A percentile compares a stretch with the other conserved stretches of the same genome.
phyloP scores from a whole-genome alignment of 2,329 filamentous ascomycete species.

The Phialemoniopsis sp. region DNA sequence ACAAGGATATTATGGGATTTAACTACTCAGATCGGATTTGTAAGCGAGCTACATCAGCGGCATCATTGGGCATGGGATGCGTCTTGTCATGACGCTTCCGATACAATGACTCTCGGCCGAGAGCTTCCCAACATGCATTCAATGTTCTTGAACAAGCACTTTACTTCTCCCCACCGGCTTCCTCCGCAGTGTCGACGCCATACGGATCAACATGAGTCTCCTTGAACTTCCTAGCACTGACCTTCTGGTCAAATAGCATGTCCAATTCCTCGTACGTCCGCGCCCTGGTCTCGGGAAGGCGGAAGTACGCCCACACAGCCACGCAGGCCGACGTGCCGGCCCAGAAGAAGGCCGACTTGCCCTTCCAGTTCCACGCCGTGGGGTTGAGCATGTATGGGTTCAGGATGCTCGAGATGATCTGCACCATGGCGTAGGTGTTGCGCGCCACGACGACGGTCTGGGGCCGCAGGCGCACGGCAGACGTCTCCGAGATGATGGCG shows the following conservation, averaged over 20 bases:
- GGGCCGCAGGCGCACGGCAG: conserved; percentile 37
- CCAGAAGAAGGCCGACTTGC: conserved; percentile 39
- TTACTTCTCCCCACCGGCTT: too few relatives aligned
- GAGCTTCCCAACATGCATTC: too few relatives aligned
- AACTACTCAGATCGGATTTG: too few relatives aligned
- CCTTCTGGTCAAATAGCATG: background rate
- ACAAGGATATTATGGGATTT: too few relatives aligned
- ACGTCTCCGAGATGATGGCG: conserved; percentile 42
- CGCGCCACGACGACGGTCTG: conserved; percentile 40
- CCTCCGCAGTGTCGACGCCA: too few relatives aligned
- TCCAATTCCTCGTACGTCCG: conserved; percentile 6
- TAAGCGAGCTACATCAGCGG: too few relatives aligned
- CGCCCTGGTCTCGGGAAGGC: conserved; percentile 1
- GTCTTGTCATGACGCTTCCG: too few relatives aligned
- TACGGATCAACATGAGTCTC: too few relatives aligned
- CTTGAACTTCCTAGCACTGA: conserved; percentile 1
- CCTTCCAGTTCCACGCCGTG: conserved; percentile 27
- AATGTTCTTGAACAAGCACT: too few relatives aligned
- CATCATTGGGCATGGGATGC: too few relatives aligned
- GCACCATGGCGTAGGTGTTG: conserved; percentile 23
- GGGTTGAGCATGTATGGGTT: too few relatives aligned
- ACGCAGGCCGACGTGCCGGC: conserved; percentile 20
- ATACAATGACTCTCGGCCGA: too few relatives aligned
- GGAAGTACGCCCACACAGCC: conserved; percentile 3
- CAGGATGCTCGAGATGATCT: background rate